Evolutionary conservation across 2,329 filamentous ascomycete species (phyloP).

Genomic region (Mollisia scopiformis): DNA sequence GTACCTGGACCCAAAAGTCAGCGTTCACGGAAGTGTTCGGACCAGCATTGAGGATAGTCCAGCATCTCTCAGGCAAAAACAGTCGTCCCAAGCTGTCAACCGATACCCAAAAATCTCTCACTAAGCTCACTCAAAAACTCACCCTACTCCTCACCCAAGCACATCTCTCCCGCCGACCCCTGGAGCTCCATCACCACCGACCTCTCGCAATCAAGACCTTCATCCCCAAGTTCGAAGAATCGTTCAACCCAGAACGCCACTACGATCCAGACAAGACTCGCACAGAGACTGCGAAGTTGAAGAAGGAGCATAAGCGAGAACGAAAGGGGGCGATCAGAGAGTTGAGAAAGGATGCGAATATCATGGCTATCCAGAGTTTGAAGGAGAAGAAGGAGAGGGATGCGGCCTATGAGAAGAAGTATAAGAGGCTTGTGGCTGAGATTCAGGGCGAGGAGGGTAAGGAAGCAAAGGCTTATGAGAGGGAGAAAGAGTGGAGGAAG

Average conservation of each 20-base stretch:
- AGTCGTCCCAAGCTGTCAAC: conserved; percentile 54
- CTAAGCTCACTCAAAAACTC: conserved; percentile 44
- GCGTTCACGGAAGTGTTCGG: conserved; percentile 81
- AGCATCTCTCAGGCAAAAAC: conserved; percentile 60
- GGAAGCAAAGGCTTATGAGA: conserved; percentile 86
- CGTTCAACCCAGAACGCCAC: conserved; percentile 92
- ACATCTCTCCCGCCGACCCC: conserved; percentile 70
- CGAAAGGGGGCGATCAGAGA: conserved; percentile 93
- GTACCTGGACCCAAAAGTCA: conserved; percentile 73
- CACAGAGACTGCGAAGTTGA: conserved; percentile 80
- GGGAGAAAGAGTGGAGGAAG: conserved; percentile 78
- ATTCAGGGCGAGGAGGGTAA: conserved; percentile 93
- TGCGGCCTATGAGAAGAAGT: conserved; percentile 94
- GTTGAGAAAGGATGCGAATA: conserved; percentile 91
- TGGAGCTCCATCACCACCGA: conserved; percentile 86
- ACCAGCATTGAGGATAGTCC: conserved; percentile 61
- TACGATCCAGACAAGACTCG: conserved; percentile 96
- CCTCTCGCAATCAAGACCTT: conserved; percentile 85
- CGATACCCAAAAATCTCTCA: conserved; percentile 28
- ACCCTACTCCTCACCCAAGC: conserved; percentile 61
- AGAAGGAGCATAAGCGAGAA: conserved; percentile 92
- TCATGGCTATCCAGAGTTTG: conserved; percentile 88
- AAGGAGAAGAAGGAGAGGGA: conserved; percentile 92
- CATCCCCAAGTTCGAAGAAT: conserved; percentile 94
- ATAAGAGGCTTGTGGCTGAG: conserved; percentile 86